These are phyloP conservation scores for Aspergillus sclerotioniger DNA, from an alignment of 495 filamentous ascomycete species.

Conservation along the genomic window DNA sequence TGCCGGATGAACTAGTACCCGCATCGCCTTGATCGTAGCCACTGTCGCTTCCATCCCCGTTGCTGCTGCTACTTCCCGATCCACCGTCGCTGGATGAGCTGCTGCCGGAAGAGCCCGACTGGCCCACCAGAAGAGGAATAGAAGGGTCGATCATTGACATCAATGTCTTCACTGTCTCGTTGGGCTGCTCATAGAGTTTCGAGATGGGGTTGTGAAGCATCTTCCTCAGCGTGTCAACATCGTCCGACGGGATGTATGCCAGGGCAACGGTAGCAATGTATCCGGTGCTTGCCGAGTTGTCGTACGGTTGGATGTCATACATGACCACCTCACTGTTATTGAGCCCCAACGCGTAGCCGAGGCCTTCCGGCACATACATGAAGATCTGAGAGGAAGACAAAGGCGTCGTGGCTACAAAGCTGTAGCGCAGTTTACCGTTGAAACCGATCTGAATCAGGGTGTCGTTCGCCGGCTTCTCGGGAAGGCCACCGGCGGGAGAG, in stretches of 20 bases:
- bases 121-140: constrained; percentile 71
- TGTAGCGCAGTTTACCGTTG: constrained; percentile 73
- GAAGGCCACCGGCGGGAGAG: constrained; percentile 57
- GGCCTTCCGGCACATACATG: constrained; percentile 68
- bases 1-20: constrained; percentile 50
- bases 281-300: constrained; percentile 64
- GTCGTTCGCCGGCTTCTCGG: constrained; percentile 56
- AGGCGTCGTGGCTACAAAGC: constrained; percentile 67
- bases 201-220: constrained; percentile 68
- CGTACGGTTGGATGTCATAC: constrained; percentile 72
- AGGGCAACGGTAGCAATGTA: constrained; percentile 83
- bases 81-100: constrained; percentile 20
- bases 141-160: constrained; percentile 80
- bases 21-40: constrained; percentile 33
- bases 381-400: constrained; percentile 86
- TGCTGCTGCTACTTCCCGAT: constrained; percentile 14
- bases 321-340: constrained; percentile 55
- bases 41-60: constrained; percentile 19
- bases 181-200: constrained; percentile 66
- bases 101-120: constrained; percentile 37
- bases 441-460: constrained; percentile 83
- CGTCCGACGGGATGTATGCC: constrained; percentile 65
- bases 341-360: constrained; percentile 64
- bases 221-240: constrained; percentile 59
- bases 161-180: constrained; percentile 58